Evolutionary conservation across 1,139 yeast genomes (phyloP).

Genomic region (Nadsonia starkeyi-henricii): DNA sequence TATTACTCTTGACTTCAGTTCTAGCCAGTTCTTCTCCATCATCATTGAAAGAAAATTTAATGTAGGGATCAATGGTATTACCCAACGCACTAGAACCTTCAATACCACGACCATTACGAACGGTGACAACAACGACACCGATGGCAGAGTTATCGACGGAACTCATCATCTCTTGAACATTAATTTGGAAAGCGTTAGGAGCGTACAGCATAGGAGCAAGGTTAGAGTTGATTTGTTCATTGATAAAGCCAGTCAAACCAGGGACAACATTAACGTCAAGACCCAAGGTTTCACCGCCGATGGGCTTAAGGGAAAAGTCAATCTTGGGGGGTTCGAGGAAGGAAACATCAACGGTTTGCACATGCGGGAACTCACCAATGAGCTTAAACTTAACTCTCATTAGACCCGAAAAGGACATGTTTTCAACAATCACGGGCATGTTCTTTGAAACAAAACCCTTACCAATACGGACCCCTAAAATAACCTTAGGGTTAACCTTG

Average conservation of each 20-base stretch:
- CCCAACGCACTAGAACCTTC: conserved; percentile 55
- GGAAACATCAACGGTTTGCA: conserved; percentile 78
- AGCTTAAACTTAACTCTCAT: conserved; percentile 74
- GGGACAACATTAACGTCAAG: conserved; percentile 82
- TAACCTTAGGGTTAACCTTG: conserved; percentile 65
- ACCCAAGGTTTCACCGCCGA: conserved; percentile 70
- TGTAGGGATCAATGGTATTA: conserved; percentile 81
- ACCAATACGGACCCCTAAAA: conserved; percentile 28
- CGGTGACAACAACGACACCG: conserved; percentile 66
- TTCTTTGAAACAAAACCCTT: conserved; percentile 28
- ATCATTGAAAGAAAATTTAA: conserved; percentile 35
- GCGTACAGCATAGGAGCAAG: conserved; percentile 76
- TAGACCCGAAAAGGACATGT: conserved; percentile 48
- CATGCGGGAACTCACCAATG: conserved; percentile 83
- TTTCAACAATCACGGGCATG: conserved; percentile 30
- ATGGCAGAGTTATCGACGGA: conserved; percentile 66
- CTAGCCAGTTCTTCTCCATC: conserved; percentile 41
- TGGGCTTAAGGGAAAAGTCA: conserved; percentile 62
- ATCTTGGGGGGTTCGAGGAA: conserved; percentile 74
- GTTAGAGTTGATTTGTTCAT: conserved; percentile 72
- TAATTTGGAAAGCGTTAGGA: conserved; percentile 86
- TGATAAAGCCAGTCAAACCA: conserved; percentile 67
- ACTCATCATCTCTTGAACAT: conserved; percentile 82
- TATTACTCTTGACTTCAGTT: conserved; percentile 52
- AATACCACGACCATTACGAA: conserved; percentile 53